Base-by-base conservation (phyloP, 1,284 basidiomycete genomes). In the Pterula multifida region DNA sequence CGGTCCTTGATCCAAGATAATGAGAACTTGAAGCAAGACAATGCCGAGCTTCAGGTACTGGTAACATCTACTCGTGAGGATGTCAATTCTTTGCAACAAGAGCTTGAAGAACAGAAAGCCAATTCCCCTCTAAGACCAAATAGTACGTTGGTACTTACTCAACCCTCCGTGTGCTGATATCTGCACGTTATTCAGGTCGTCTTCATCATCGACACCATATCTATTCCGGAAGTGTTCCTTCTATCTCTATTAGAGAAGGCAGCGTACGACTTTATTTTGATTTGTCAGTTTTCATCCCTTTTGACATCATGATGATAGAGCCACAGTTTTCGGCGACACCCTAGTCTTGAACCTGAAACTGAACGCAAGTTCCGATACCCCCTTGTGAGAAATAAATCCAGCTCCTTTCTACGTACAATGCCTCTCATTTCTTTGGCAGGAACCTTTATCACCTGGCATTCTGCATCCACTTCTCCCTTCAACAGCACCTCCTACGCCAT, bases 1-100 rank as follows among this genome's bases (percentile, higher is more conserved):
- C 87, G 91, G 61, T 80, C 83, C 12, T 69, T 94, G 13, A 88
- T 92, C 6, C 78, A 81, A 25, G 85, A 90, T 59, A 93, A 92
- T 58, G 86, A 92, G 56, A 72, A 73, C 24, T 66, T 93, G 52
- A 88, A 89, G 63, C 79, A 78, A 26, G 88, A 91, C 58, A 88
- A 88, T 52, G 73, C 76, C 2, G 89, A 94, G 60, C 65, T 94
- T 35, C 81, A 86, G 53, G 75, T 74, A 50, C 65, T 90, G 13
- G 69, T 94, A 3, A 64, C 75, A 2, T 83, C 89, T 48, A 74
- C 86, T 0, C 75, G 88, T n/a, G 88, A 92, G 58, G 87, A 91
- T 55, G 63, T 82, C 3, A 76, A 81, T 50, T 60, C 68, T 1
- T 63, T 90, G 46, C 80, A 81, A 51, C 80, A 82, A 56, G 88